These are phyloP conservation scores for Schizothecium vesticola DNA, from an alignment of 495 filamentous ascomycete species.

Conservation along the genomic window DNA sequence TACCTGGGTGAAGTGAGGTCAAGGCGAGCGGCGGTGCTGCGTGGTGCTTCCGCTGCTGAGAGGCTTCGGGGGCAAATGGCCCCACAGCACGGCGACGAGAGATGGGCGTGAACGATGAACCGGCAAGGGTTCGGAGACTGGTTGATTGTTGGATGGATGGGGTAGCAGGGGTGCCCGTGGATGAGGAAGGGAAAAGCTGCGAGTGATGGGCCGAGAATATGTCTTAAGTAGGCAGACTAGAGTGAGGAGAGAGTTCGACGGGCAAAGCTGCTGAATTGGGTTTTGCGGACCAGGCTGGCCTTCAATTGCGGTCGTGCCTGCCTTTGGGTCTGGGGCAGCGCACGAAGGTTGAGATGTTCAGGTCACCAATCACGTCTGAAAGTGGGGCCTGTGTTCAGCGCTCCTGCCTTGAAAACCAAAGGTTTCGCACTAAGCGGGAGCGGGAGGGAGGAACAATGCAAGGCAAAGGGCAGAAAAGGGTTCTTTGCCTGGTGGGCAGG, in stretches of 20 bases:
- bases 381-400: background rate
- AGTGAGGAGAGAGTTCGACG: background rate
- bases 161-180: too few relatives aligned
- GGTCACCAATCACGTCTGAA: background rate
- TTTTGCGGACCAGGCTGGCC: background rate
- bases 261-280: background rate
- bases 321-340: background rate
- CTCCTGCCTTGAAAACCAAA: background rate
- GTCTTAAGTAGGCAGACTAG: background rate
- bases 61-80: background rate
- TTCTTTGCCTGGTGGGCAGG: too few relatives aligned
- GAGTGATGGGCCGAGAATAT: background rate
- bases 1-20: background rate
- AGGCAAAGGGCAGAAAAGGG: too few relatives aligned
- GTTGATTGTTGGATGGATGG: background rate
- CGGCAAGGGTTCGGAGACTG: background rate
- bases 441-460: background rate
- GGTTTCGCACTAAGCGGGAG: background rate
- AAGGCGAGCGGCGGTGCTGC: background rate
- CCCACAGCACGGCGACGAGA: background rate
- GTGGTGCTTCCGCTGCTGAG: background rate
- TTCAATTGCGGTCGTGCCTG: background rate
- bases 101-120: background rate
- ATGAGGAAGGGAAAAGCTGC: background rate
- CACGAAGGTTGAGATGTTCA: background rate